These are phyloP conservation scores for Eimeria maxima DNA, from an alignment of 169 alveolate species.

Conservation along the genomic window DNA sequence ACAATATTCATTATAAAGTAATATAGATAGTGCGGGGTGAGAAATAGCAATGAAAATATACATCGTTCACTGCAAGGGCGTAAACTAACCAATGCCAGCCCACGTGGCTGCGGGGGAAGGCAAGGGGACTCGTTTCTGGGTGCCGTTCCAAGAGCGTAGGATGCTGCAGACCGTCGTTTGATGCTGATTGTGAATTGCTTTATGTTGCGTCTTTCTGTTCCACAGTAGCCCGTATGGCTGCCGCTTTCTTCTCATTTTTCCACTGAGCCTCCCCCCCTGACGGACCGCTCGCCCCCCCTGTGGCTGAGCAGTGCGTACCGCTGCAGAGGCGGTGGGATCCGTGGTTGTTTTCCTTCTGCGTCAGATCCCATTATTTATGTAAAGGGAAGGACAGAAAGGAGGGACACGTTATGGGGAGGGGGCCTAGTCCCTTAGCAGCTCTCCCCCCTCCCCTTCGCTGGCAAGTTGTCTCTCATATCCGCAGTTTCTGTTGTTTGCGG, in stretches of 20 bases:
- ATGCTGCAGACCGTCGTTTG: constrained; percentile 1
- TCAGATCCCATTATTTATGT: not conserved
- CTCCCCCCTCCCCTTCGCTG: constrained; percentile 75
- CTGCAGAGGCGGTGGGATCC: constrained; percentile 60
- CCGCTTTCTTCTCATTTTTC: not conserved
- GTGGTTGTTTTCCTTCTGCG: not conserved
- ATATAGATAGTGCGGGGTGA: not conserved
- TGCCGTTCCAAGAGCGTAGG: constrained; percentile 21
- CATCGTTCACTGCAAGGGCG: not conserved
- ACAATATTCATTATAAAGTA: not conserved
- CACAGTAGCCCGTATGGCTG: constrained; percentile 47
- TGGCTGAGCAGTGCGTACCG: constrained; percentile 67
- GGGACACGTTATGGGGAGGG: constrained; percentile 78
- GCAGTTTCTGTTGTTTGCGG: not conserved
- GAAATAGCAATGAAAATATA: not conserved
- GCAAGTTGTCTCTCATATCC: constrained; percentile 1
- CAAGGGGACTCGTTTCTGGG: constrained; percentile 66
- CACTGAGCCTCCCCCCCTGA: constrained; percentile 30
- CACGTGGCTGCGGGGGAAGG: constrained; percentile 69
- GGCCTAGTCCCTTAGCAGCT: constrained; percentile 58
- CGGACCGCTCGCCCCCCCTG: constrained; percentile 76
- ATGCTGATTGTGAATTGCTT: constrained; percentile 1
- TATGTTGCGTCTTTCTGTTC: constrained; percentile 7
- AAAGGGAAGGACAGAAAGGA: constrained; percentile 40
- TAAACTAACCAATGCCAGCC: constrained; percentile 54